phyloP scores from a whole-genome alignment of 1,284 basidiomycete species.

The Fomitopsis pinicola region DNA sequence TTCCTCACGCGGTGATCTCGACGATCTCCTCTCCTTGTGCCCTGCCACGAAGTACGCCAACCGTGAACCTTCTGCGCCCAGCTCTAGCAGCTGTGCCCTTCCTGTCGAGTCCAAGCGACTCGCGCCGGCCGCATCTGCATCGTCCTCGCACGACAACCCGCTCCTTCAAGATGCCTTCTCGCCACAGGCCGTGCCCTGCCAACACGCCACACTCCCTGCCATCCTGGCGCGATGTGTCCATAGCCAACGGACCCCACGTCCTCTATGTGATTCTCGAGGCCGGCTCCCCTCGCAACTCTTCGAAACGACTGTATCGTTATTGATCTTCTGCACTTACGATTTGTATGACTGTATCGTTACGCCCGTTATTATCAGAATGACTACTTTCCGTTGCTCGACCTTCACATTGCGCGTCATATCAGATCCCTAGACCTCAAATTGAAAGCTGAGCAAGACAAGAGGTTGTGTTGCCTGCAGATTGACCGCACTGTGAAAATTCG shows the following conservation, averaged over 20 bases:
- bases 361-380: too few species aligned
- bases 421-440: too few species aligned
- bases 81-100: neutral
- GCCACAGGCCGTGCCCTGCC: neutral
- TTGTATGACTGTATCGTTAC: neutral
- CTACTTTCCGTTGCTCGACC: too few species aligned
- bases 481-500: too few species aligned
- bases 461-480: too few species aligned
- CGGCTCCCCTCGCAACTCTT: neutral
- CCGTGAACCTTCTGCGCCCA: neutral
- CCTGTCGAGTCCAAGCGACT: neutral
- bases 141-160: neutral
- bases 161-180: neutral
- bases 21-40: neutral
- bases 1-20: conserved; percentile 3
- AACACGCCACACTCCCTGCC: too few species aligned
- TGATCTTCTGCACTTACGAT: neutral
- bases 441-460: too few species aligned
- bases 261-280: neutral
- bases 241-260: neutral
- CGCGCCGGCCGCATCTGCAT: neutral
- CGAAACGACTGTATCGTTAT: neutral
- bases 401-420: too few species aligned
- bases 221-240: too few species aligned
- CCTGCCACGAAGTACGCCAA: neutral